Percentiles rank a stretch among this genome's conserved stretches.
Conservation (phyloP, 345 rosid species). For the Syzygium jambos region DNA sequence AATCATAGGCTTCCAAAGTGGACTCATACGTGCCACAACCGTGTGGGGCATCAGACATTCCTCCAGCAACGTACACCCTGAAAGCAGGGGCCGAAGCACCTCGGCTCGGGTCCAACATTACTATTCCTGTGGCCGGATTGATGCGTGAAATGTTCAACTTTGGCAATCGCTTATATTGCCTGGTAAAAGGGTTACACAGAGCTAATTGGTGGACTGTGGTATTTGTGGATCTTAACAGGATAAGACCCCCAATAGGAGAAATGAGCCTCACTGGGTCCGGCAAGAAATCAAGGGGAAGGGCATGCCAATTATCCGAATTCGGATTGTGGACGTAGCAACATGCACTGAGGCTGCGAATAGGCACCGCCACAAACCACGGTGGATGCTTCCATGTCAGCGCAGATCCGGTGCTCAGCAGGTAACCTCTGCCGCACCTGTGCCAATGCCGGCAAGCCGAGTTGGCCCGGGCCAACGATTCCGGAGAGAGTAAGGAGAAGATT, state of each 20-base stretch:
- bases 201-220: conserved; percentile 15
- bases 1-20: conserved; percentile 39
- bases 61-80: conserved; percentile 45
- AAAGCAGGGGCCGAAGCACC: conserved; percentile 4
- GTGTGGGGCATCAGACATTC: conserved; percentile 25
- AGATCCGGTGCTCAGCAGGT: conserved; percentile 2
- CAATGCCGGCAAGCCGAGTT: conserved; percentile 29
- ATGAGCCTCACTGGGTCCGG: conserved; percentile 22
- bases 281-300: conserved; percentile 24
- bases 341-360: conserved; percentile 17
- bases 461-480: conserved; percentile 42
- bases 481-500: conserved; percentile 38
- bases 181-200: conserved; percentile 39
- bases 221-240: conserved; percentile 25
- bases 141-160: conserved; percentile 19
- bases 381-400: not conserved
- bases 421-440: conserved; percentile 19
- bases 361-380: conserved; percentile 47
- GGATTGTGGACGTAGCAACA: conserved; percentile 36
- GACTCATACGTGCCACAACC: conserved; percentile 28
- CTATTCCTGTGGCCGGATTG: conserved; percentile 41
- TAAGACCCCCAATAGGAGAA: conserved; percentile 20
- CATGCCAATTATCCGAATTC: conserved; percentile 19
- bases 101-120: conserved; percentile 3
- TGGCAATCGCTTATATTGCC: conserved; percentile 29